phyloP scores from a whole-genome alignment of 352 stramenopile genomes.

The Globisporangium ultimum region DNA sequence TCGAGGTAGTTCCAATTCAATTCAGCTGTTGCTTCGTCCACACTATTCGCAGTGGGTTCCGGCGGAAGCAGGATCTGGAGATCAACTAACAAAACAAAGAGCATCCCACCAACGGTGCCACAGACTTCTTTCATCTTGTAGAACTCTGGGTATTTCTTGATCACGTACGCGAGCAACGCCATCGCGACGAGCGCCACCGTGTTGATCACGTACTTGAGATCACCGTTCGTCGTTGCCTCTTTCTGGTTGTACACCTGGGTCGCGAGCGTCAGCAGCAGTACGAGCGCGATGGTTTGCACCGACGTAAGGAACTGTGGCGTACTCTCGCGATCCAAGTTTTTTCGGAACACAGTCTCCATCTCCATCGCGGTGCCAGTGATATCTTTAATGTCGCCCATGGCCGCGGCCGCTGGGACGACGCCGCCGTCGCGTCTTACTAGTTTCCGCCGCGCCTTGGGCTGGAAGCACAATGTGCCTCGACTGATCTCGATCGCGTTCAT shows the following conservation, averaged over 20 bases:
- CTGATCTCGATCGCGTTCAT: constrained; percentile 66
- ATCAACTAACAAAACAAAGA: constrained; percentile 39
- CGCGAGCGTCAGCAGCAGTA: constrained; percentile 38
- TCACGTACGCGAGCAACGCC: constrained; percentile 23
- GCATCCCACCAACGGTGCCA: constrained; percentile 22
- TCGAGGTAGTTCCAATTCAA: constrained; percentile 34
- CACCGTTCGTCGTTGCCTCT: constrained; percentile 12
- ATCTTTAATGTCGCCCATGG: constrained; percentile 28
- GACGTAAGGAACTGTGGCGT: constrained; percentile 44
- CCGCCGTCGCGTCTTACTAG: constrained; percentile 4
- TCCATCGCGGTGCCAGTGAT: constrained; percentile 38
- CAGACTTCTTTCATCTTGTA: constrained; percentile 32
- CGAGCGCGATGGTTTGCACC: constrained; percentile 27
- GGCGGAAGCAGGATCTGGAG: constrained; percentile 33
- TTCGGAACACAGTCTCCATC: constrained; percentile 54
- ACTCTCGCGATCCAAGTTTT: constrained; percentile 47
- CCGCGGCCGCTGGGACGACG: neutral
- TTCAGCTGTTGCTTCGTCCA: constrained; percentile 2
- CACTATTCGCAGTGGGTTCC: neutral
- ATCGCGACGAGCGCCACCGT: constrained; percentile 19
- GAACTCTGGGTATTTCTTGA: constrained; percentile 29
- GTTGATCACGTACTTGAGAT: constrained; percentile 39
- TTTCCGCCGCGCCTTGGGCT: constrained; percentile 24
- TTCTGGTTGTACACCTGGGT: constrained; percentile 37
- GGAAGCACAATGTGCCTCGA: constrained; percentile 43